Evolutionary conservation across 768 basidiomycete species (phyloP), one percentile per base, ranked within the genome.

Genomic region (Russula olivacea): DNA sequence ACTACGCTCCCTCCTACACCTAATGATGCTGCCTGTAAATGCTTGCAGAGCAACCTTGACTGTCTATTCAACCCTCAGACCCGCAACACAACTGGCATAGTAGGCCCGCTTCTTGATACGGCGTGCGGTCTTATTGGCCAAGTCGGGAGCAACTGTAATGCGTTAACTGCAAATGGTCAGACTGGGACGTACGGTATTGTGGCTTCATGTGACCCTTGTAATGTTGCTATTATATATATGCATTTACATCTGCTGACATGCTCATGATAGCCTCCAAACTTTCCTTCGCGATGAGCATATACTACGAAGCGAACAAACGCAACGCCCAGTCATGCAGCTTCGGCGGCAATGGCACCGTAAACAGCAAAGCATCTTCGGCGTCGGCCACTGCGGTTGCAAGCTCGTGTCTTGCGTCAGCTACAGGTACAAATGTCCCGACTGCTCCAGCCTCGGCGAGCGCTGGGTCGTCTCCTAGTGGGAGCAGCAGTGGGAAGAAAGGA

Each of bases 1-100:
- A 79, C 79, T 1, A 84, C 78, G 11, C 77, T 96, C 38, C 94
- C 94, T 19, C 85, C 88, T 0, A 97, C 94, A 6, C 94, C 94
- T 2, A 87, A 91, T 72, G 80, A 86, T 56, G 74, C 79, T 28
- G 87, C 86, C n/a, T 97, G 94, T 74, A 74, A 79, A 59, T 97
- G 94, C 72, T 70, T 95, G 68, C 79, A 84, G 72, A 75, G 74
- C 57, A 79, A 79, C 23, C 79, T 95, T 58, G 81, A 83, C 67
- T 97, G 94, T 73, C 79, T 77, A 66, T 93, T 93, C 70, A 86
- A 79, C 8, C 86, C 87, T 28, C 68, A 77, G 45, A 85, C 83
- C 2, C 75, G 76, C 17, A 87, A 89, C 74, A 83, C 83, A 65
- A 82, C 76, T 28, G 78, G 74, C 15, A 78, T 87, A 48, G 75